These are phyloP conservation scores for Nakazawaea pomicola DNA, from an alignment of 805 yeast species.

Conservation along the genomic window DNA sequence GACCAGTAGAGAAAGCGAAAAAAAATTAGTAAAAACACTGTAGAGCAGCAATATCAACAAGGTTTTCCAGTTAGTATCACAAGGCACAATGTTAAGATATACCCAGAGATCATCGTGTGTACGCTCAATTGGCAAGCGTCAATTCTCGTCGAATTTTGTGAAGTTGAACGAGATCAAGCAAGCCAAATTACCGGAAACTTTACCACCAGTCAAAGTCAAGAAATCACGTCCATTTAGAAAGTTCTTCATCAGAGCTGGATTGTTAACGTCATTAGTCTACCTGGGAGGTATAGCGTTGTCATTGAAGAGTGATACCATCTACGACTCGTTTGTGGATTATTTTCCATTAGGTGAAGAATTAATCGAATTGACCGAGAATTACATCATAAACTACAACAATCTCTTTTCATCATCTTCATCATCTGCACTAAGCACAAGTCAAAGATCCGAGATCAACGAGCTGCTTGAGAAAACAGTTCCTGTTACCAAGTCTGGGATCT, in stretches of 20 bases:
- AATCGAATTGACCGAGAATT: constrained; percentile 43
- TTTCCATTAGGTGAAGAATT: constrained; percentile 60
- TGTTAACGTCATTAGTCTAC: constrained; percentile 31
- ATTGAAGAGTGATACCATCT: constrained; percentile 50
- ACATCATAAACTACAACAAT: constrained; percentile 9
- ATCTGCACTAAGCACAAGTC: no score
- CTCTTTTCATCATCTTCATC: no score
- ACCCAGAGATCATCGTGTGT: not conserved
- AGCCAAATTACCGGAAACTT: constrained; percentile 11
- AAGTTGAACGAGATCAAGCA: constrained; percentile 5
- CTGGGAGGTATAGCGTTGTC: constrained; percentile 59
- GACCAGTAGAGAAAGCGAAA: not conserved
- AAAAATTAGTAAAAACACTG: not conserved
- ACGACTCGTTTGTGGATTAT: constrained; percentile 55
- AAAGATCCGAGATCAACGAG: constrained; percentile 22
- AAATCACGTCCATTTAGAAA: constrained; percentile 21
- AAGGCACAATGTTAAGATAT: not conserved
- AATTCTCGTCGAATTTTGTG: not conserved
- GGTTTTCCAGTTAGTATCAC: no score
- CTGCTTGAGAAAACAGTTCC: constrained; percentile 34
- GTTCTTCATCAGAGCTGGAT: constrained; percentile 22
- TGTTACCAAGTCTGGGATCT: constrained; percentile 35
- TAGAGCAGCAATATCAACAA: no score
- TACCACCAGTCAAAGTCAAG: not conserved
- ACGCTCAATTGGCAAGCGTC: constrained; percentile 4